Evolutionary conservation across 345 rosid genomes (phyloP).

Genomic region (Gossypium mustelinum): DNA sequence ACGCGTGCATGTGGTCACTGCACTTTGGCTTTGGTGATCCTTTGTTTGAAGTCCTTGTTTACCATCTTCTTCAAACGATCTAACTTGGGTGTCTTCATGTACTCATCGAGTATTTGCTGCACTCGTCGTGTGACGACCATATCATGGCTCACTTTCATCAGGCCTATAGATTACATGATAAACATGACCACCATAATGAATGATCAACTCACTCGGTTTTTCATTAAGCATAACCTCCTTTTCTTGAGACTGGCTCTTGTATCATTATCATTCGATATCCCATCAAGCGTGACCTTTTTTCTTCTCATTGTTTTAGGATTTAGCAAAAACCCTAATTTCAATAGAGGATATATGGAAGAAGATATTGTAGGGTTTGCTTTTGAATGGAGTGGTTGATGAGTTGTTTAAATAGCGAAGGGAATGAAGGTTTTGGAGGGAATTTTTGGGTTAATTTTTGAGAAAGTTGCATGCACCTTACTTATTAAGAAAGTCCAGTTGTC

Average conservation of each 20-base stretch:
- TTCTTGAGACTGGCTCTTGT: conserved; percentile 48
- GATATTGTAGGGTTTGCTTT: not conserved
- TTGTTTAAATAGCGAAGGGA: not conserved
- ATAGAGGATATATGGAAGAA: not conserved
- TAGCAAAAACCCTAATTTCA: not conserved
- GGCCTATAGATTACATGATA: conserved; percentile 37
- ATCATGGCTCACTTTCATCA: conserved; percentile 29
- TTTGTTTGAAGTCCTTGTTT: conserved; percentile 31
- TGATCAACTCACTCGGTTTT: conserved; percentile 44
- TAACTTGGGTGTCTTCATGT: conserved; percentile 14
- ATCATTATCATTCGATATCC: conserved; percentile 32
- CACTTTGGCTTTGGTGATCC: conserved; percentile 19
- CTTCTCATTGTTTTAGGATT: conserved; percentile 32
- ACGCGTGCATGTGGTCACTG: not conserved
- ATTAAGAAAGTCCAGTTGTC: conserved; percentile 9
- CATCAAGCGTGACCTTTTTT: conserved; percentile 41
- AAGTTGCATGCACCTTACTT: not conserved
- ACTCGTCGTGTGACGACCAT: conserved; percentile 32
- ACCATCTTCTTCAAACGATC: conserved; percentile 34
- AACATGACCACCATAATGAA: conserved; percentile 31
- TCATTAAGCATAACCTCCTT: conserved; percentile 36
- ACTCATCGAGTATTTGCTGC: conserved; percentile 12
- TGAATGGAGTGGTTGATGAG: too few relatives aligned
- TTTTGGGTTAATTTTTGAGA: not conserved
- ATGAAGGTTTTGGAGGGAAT: too few relatives aligned